Conservation (phyloP, 345 rosid genomes). For the Garcia nutans region DNA sequence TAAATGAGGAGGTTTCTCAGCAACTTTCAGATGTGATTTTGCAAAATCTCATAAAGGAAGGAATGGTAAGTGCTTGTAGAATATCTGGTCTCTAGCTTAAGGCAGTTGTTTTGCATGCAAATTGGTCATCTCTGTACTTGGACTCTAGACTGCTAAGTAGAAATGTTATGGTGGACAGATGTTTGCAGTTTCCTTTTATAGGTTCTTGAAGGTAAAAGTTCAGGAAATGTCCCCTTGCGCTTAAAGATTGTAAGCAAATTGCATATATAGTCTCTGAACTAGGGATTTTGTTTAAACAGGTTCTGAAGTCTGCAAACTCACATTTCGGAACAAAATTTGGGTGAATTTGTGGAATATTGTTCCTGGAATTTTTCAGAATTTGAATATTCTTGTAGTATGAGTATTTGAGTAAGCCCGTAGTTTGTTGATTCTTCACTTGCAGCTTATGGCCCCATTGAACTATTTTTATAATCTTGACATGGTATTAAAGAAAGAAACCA, state of each 20-base stretch:
- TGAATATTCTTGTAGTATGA: not conserved
- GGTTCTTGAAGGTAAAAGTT: not conserved
- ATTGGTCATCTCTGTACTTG: not conserved
- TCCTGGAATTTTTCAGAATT: not conserved
- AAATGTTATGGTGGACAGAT: not conserved
- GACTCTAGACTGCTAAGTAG: not conserved
- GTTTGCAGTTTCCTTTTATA: not conserved
- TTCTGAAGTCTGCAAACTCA: not conserved
- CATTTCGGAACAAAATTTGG: not conserved
- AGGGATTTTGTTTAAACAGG: not conserved
- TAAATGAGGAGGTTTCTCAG: conserved; percentile 66
- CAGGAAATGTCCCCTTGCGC: not conserved
- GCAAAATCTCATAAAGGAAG: conserved; percentile 71
- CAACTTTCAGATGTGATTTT: conserved; percentile 53
- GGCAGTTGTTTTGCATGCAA: not conserved
- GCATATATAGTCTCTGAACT: not conserved
- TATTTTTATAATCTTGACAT: not conserved
- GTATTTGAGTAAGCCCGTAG: not conserved
- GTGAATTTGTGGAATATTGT: not conserved
- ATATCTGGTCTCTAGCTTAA: conserved; percentile 1
- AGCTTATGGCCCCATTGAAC: not conserved
- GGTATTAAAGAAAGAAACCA: no score
- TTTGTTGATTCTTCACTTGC: not conserved
- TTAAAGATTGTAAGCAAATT: not conserved
- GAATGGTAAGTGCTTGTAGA: conserved; percentile 44